These are phyloP conservation scores for Syncephalastrum monosporum DNA, from an alignment of 371 early-diverging fungal genomes.

Conservation along the genomic window DNA sequence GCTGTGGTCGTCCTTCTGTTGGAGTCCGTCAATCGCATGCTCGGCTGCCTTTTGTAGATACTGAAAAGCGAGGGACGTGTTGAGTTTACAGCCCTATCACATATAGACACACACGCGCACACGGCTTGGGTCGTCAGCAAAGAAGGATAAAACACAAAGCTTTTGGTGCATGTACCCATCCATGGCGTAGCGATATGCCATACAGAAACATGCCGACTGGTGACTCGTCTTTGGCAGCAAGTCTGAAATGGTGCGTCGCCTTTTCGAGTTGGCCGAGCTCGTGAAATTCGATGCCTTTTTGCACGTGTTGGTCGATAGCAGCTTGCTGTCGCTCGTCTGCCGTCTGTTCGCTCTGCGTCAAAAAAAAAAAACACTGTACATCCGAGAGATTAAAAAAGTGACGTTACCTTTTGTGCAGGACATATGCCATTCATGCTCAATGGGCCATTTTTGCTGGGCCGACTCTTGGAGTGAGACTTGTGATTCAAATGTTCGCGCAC, in stretches of 20 bases:
- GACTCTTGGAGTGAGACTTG: background rate
- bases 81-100: conserved; percentile 65
- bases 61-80: conserved; percentile 63
- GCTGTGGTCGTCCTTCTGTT: conserved; percentile 13
- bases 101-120: background rate
- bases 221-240: conserved; percentile 65
- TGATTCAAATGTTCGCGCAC: background rate
- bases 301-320: conserved; percentile 34
- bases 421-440: too few species aligned
- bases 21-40: conserved; percentile 61
- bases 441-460: background rate
- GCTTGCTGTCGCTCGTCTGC: conserved; percentile 4
- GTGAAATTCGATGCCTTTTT: conserved; percentile 63
- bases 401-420: too few species aligned
- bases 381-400: too few species aligned
- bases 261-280: conserved; percentile 71
- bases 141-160: background rate
- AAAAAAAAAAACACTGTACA: too few species aligned
- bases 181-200: conserved; percentile 79
- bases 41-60: conserved; percentile 80
- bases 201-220: conserved; percentile 80
- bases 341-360: conserved; percentile 1
- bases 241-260: conserved; percentile 70
- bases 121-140: background rate
- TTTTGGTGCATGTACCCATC: conserved; percentile 53